A percentile compares a stretch with the other conserved stretches of the same genome.
Evolutionary conservation across 345 rosid species (phyloP).

Genomic region (Durio zibethinus): DNA sequence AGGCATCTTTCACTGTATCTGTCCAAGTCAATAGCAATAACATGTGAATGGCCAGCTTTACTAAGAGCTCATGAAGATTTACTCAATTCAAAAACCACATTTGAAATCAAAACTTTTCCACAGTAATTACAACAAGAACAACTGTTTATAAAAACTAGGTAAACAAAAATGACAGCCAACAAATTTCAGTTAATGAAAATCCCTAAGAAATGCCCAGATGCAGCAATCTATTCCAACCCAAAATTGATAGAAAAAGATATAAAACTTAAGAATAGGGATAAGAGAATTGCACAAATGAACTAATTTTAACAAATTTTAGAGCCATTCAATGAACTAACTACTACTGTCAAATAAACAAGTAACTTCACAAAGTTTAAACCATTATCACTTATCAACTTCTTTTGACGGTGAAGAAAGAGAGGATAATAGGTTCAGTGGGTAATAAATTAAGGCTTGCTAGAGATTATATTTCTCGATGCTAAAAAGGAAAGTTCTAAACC

Average conservation of each 20-base stretch:
- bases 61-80: background rate
- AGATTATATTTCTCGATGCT: background rate
- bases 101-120: background rate
- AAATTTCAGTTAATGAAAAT: background rate
- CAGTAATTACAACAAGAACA: background rate
- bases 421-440: background rate
- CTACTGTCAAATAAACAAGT: background rate
- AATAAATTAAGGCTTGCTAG: background rate
- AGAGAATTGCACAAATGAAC: background rate
- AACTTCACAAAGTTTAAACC: too few species aligned
- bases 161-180: background rate
- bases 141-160: background rate
- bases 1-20: conserved; percentile 37
- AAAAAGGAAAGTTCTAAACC: background rate
- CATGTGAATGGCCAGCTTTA: background rate
- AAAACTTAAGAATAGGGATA: background rate
- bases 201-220: background rate
- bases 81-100: background rate
- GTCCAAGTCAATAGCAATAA: conserved; percentile 9
- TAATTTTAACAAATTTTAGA: background rate
- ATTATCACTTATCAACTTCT: background rate
- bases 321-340: background rate
- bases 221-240: background rate
- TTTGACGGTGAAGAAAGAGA: background rate
- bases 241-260: background rate